phyloP scores from a whole-genome alignment of 2,329 filamentous ascomycete species.

The Arthroderma sp. region DNA sequence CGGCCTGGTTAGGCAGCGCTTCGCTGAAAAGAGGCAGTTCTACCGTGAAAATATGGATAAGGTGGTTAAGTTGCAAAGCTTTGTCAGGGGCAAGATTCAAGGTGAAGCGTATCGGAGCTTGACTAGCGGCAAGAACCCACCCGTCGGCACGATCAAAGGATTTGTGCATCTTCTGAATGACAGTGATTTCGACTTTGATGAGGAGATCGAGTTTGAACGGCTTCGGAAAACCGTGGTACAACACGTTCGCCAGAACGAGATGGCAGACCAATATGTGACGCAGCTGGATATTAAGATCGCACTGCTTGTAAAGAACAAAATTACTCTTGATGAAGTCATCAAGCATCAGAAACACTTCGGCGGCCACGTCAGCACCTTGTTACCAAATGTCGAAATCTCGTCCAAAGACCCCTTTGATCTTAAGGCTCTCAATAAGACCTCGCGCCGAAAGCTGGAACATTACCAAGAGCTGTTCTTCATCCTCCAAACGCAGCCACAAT shows the following conservation, averaged over 20 bases:
- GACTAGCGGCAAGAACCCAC: slow-evolving; percentile 90
- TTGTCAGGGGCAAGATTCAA: slow-evolving; percentile 85
- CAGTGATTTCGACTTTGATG: slow-evolving; percentile 97
- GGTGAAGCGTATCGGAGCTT: slow-evolving; percentile 97
- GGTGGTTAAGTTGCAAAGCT: slow-evolving; percentile 96
- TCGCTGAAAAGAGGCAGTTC: slow-evolving; percentile 73
- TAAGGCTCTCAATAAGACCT: slow-evolving; percentile 94
- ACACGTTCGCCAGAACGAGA: slow-evolving; percentile 91
- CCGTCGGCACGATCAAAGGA: slow-evolving; percentile 91
- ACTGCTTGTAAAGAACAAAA: slow-evolving; percentile 97
- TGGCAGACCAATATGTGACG: slow-evolving; percentile 94
- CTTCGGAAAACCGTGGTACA: slow-evolving; percentile 92
- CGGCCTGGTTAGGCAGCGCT: slow-evolving; percentile 58
- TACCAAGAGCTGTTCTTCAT: slow-evolving; percentile 98
- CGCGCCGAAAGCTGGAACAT: slow-evolving; percentile 83
- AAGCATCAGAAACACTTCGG: slow-evolving; percentile 95
- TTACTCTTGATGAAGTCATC: slow-evolving; percentile 93
- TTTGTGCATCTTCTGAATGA: slow-evolving; percentile 97
- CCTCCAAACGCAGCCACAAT: slow-evolving; percentile 90
- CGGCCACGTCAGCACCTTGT: slow-evolving; percentile 68
- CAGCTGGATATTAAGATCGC: slow-evolving; percentile 99
- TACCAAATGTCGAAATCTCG: slow-evolving; percentile 77
- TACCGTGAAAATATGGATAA: slow-evolving; percentile 98
- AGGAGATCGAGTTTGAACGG: slow-evolving; percentile 93
- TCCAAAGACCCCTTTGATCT: slow-evolving; percentile 90